A percentile compares a stretch with the other conserved stretches of the same genome.
These are phyloP conservation scores for Ustilago loliicola DNA, from an alignment of 1,284 basidiomycete species.

Conservation along the genomic window DNA sequence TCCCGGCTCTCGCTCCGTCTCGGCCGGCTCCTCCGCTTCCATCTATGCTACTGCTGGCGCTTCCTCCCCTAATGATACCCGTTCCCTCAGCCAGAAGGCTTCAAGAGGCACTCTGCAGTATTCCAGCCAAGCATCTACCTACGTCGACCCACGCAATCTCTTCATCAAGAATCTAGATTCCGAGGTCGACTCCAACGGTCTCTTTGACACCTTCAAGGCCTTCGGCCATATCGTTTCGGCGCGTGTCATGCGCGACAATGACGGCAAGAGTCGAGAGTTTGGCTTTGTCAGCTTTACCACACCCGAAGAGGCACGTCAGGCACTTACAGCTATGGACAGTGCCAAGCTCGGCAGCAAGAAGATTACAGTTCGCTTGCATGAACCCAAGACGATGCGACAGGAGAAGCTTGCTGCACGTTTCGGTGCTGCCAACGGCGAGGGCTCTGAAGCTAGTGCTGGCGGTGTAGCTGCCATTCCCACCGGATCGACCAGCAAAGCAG, in stretches of 20 bases:
- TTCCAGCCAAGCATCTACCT: conserved; percentile 57
- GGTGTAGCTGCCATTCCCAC: background rate
- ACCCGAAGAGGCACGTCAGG: conserved; percentile 75
- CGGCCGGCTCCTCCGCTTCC: conserved; percentile 50
- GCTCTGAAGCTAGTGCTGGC: conserved; percentile 3
- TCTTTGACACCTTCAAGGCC: conserved; percentile 56
- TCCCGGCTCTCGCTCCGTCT: conserved; percentile 37
- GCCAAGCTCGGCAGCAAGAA: conserved; percentile 74
- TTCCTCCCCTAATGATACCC: conserved; percentile 12
- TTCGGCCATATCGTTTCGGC: conserved; percentile 76
- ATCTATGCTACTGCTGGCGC: conserved; percentile 42
- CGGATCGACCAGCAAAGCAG: conserved; percentile 25
- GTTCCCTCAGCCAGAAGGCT: conserved; percentile 21
- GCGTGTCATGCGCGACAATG: conserved; percentile 91
- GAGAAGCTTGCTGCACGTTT: conserved; percentile 87
- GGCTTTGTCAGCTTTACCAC: conserved; percentile 86
- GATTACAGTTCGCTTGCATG: conserved; percentile 86
- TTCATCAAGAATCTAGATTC: conserved; percentile 66
- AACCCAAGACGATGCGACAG: conserved; percentile 87
- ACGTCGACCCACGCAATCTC: conserved; percentile 66
- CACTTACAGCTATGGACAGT: conserved; percentile 79
- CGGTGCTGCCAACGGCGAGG: conserved; percentile 23
- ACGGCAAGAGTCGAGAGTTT: conserved; percentile 86
- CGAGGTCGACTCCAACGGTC: conserved; percentile 50
- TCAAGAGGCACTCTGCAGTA: conserved; percentile 50